phyloP scores from a whole-genome alignment of 129 eudicot species.

The Arctium lappa region DNA sequence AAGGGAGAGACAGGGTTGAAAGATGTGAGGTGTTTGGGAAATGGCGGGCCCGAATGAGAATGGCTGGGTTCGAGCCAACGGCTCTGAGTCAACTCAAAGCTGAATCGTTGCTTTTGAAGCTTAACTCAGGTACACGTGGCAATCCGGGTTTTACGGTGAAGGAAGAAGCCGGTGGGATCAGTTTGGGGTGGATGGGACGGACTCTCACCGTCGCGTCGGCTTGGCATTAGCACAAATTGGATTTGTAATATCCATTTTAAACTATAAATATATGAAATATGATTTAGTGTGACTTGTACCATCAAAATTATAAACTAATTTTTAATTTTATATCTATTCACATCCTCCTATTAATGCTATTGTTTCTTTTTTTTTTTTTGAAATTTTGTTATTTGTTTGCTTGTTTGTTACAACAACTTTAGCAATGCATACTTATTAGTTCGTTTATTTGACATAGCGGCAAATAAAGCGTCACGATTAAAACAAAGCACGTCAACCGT shows the following conservation, averaged over 20 bases:
- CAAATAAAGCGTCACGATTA: too few relatives aligned
- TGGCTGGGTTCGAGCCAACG: constrained; percentile 78
- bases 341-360: background rate
- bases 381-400: background rate
- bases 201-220: constrained; percentile 86
- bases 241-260: constrained; percentile 17
- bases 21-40: constrained; percentile 95
- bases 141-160: constrained; percentile 70
- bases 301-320: constrained; percentile 28
- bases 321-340: constrained; percentile 8
- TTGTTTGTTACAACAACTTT: background rate
- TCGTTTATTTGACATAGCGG: background rate
- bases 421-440: background rate
- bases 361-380: background rate
- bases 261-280: constrained; percentile 19
- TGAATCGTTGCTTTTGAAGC: constrained; percentile 50
- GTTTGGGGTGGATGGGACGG: constrained; percentile 95
- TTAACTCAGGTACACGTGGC: constrained; percentile 71
- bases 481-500: background rate
- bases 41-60: constrained; percentile 96
- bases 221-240: constrained; percentile 39
- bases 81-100: constrained; percentile 43
- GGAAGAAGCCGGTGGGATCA: constrained; percentile 64
- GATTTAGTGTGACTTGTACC: constrained; percentile 31
- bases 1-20: constrained; percentile 88